A percentile compares a stretch with the other conserved stretches of the same genome.
Conservation (phyloP, 2,329 filamentous ascomycete species). For the Akanthomyces muscarius region DNA sequence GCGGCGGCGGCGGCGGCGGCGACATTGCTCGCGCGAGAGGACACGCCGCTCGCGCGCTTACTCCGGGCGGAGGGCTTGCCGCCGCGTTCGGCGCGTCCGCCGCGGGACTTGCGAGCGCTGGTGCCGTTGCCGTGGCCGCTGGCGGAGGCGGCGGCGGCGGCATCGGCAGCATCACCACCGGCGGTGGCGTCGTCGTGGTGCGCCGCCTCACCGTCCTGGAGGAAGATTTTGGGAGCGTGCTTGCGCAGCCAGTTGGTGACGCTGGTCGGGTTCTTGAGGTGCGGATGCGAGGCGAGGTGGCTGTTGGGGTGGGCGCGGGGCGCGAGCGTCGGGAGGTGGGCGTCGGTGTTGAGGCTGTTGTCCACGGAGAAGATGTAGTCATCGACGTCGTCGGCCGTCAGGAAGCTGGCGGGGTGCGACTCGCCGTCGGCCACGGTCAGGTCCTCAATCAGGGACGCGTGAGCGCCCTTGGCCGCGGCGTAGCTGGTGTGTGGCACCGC, state of each 20-base stretch:
- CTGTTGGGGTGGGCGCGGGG: constrained; percentile 40
- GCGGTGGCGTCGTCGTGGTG: constrained; percentile 25
- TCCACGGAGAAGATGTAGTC: constrained; percentile 69
- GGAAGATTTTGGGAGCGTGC: constrained; percentile 77
- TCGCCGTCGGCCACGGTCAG: constrained; percentile 48
- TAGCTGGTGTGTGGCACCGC: constrained; percentile 51
- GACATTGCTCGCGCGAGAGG: constrained; percentile 28
- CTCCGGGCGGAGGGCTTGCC: constrained; percentile 38
- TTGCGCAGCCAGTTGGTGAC: constrained; percentile 94
- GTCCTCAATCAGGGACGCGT: constrained; percentile 53
- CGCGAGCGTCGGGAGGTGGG: constrained; percentile 48
- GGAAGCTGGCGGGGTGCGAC: constrained; percentile 59
- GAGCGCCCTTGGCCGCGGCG: constrained; percentile 56
- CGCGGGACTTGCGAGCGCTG: constrained; percentile 34
- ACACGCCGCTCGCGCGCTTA: constrained; percentile 30
- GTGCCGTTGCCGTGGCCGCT: constrained; percentile 20
- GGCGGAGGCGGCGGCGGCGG: constrained; percentile 14
- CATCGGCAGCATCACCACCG: constrained; percentile 28
- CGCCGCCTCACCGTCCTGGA: constrained; percentile 64
- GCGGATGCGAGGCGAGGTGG: constrained; percentile 36
- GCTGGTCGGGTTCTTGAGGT: constrained; percentile 71
- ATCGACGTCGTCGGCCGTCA: constrained; percentile 67
- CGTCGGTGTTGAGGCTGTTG: constrained; percentile 38
- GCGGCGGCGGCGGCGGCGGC: constrained; percentile 23
- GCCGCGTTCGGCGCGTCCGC: constrained; percentile 31